Conservation (phyloP, 108 stramenopile species). For the Fragilariopsis cylindrus region DNA sequence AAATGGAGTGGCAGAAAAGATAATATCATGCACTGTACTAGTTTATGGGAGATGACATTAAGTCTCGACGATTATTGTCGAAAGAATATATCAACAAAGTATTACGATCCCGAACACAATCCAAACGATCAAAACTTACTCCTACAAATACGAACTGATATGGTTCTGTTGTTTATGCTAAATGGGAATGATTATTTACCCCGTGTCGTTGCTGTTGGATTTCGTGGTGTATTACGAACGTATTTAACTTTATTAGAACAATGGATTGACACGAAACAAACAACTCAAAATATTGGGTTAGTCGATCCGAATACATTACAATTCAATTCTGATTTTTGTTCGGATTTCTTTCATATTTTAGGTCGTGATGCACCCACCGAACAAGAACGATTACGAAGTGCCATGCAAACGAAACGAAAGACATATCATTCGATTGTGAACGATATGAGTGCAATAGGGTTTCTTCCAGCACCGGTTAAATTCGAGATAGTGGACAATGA, state of each 20-base stretch:
- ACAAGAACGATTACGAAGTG: conserved; percentile 1
- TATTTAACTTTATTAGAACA: conserved; percentile 8
- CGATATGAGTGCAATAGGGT: conserved; percentile 50
- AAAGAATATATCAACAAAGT: conserved; percentile 27
- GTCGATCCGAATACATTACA: conserved; percentile 61
- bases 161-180: conserved; percentile 75
- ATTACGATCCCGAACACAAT: conserved; percentile 28
- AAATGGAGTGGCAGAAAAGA: not conserved
- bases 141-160: conserved; percentile 64
- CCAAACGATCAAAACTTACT: conserved; percentile 25
- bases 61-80: conserved; percentile 29
- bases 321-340: conserved; percentile 66
- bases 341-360: conserved; percentile 58
- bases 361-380: conserved; percentile 9
- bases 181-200: conserved; percentile 93
- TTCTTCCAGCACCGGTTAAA: conserved; percentile 57
- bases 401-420: not conserved
- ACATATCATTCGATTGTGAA: conserved; percentile 40
- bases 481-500: conserved; percentile 23
- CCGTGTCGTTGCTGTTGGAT: conserved; percentile 37
- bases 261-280: not conserved
- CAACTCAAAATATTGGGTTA: conserved; percentile 49
- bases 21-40: conserved; percentile 31
- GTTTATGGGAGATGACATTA: conserved; percentile 75
- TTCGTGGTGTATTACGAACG: conserved; percentile 34